Evolutionary conservation across 805 yeast genomes (phyloP), one percentile per base, ranked within the genome.

Genomic region (Hanseniaspora thailandica): DNA sequence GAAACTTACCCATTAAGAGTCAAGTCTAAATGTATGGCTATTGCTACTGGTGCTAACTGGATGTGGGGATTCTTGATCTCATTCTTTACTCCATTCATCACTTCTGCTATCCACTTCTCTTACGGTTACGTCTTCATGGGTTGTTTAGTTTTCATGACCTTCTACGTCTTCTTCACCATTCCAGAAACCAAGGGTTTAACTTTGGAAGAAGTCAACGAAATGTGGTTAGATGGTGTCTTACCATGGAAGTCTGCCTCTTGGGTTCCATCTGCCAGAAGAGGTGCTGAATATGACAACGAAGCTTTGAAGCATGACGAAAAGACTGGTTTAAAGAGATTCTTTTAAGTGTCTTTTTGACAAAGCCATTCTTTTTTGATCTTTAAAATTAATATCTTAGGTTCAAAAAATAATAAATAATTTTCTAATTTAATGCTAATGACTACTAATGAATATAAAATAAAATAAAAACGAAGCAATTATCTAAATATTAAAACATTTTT

Each of bases 141-240:
- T 2, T 80, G 84, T 66, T 70, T 80, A 69, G 68, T 79, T 19
- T 76, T 71, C 59, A 69, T 76, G 34, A 62, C 81, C 64, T 71
- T 82, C 68, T 86, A 82, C 66, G 84, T 84, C 52, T 79, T 75
- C 73, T 80, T 86, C 73, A 75, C 75, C 60, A 80, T 86, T 57
- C 80, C 80, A 61, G 90, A 84, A 69, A 86, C 95, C 53, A 81
- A 80, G 71, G 94, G 94, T 55, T 75, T 85, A 61, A 76, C 86
- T 45, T 75, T 86, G 65, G 95, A 86, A 70, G 88, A 86, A 69
- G 86, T 86, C 58, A 89, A 85, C 66, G 81, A 76, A 62, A 70
- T 81, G 73, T 75, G 71, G 62, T 65, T 73, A 28, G 67, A 69
- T 52, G 68, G 66, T 59, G 70, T 69, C 40, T 58, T 65, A 52